Evolutionary conservation across 805 yeast species (phyloP), one percentile per base, ranked within the genome.

Genomic region (Lipomyces japonicus): DNA sequence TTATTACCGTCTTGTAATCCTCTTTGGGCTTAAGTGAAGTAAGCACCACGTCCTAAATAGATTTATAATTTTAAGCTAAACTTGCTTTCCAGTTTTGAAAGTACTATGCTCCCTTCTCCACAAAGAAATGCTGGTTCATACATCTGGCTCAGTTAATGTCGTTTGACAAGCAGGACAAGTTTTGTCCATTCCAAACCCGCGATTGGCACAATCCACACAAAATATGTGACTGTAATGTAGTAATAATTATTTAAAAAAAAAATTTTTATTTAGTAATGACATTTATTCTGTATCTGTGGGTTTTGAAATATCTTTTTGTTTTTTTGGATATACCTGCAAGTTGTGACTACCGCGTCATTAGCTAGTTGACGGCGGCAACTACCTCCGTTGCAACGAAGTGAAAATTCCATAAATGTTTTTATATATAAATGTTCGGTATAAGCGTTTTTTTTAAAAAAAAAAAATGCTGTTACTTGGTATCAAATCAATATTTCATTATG

Each of bases 251-350:
- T 1, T 32, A 18, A 3, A 7, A 14, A 7, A 4, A 32, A 3
- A 35, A 6, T n/a, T n/a, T n/a, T n/a, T n/a, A n/a, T n/a, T n/a
- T n/a, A n/a, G n/a, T n/a, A n/a, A n/a, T n/a, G n/a, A n/a, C n/a
- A n/a, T n/a, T n/a, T n/a, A n/a, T n/a, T n/a, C n/a, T n/a, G n/a
- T n/a, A n/a, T n/a, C n/a, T n/a, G n/a, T n/a, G n/a, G n/a, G n/a
- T n/a, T n/a, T n/a, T n/a, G n/a, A n/a, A n/a, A n/a, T n/a, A n/a
- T n/a, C n/a, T n/a, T n/a, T n/a, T n/a, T n/a, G n/a, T n/a, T n/a
- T n/a, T n/a, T n/a, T n/a, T n/a, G n/a, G n/a, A 24, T 30, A 6
- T 22, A 50, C 55, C 55, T 41, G 51, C 55, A 50, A 18, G 55
- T 46, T 10, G 55, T 50, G n/a, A 50, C 55, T 22, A 50, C 50